phyloP scores from a whole-genome alignment of 1,284 basidiomycete genomes.

The Ustilago bromivora region DNA sequence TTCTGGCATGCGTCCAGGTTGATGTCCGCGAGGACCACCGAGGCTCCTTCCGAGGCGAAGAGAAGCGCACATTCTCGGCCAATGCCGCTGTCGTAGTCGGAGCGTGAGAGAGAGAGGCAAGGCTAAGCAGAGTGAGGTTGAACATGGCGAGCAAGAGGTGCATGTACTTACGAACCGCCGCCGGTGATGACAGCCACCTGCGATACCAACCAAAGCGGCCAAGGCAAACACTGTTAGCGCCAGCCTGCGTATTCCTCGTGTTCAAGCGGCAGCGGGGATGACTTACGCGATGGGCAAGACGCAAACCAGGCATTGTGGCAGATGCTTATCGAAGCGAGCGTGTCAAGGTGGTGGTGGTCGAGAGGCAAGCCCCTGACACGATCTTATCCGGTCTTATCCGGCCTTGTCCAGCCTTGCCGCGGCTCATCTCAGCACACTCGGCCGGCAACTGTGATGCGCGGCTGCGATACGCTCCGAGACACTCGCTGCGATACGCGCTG shows the following conservation, averaged over 20 bases:
- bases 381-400: too few relatives aligned
- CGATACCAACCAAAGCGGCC: background rate
- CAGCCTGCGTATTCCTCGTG: background rate
- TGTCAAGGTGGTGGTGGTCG: conserved; percentile 7
- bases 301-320: conserved; percentile 44
- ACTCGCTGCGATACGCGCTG: too few relatives aligned
- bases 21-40: conserved; percentile 87
- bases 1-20: conserved; percentile 80
- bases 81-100: conserved; percentile 75
- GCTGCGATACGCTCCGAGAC: too few relatives aligned
- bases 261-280: too few relatives aligned
- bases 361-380: too few relatives aligned
- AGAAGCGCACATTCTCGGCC: conserved; percentile 91
- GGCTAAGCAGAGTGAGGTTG: background rate
- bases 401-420: too few relatives aligned
- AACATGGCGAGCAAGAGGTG: background rate
- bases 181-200: conserved; percentile 83
- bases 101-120: background rate
- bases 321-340: background rate
- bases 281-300: conserved; percentile 52
- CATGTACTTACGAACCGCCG: conserved; percentile 75
- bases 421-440: too few relatives aligned
- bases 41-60: conserved; percentile 91
- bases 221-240: background rate
- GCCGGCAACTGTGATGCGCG: too few relatives aligned